Evolutionary conservation across 2,329 filamentous ascomycete genomes (phyloP).

Genomic region (Spiromastix sp.): DNA sequence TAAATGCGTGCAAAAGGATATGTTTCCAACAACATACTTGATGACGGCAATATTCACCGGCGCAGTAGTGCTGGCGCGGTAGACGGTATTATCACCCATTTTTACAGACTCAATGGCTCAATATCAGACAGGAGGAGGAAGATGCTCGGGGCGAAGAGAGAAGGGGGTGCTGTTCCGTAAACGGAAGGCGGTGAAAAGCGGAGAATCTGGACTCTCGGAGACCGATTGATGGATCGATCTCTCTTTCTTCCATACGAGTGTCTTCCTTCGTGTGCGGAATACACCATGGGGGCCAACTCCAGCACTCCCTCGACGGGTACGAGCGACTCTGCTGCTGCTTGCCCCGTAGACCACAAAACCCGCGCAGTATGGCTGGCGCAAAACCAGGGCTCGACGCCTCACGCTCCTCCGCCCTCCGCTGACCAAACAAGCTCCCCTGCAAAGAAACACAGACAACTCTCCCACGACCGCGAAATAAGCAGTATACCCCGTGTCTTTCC

Average conservation of each 20-base stretch:
- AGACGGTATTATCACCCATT: conserved; percentile 43
- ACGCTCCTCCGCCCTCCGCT: conserved; percentile 21
- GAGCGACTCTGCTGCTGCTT: conserved; percentile 37
- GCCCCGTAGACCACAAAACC: conserved; percentile 84
- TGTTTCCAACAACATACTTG: conserved; percentile 60
- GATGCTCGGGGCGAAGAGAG: no score
- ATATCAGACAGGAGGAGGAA: no score
- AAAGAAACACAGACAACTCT: conserved; percentile 40
- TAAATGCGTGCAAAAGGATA: conserved; percentile 14
- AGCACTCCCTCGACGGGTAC: conserved; percentile 21
- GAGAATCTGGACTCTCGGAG: conserved; percentile 1
- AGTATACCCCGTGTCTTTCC: conserved; percentile 60
- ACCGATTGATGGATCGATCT: conserved; percentile 3
- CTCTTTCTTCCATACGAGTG: neutral
- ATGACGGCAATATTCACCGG: conserved; percentile 98
- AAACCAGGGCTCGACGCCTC: conserved; percentile 36
- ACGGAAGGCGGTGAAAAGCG: neutral
- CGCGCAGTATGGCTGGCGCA: conserved; percentile 78
- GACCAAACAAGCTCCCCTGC: conserved; percentile 14
- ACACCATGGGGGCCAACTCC: conserved; percentile 28
- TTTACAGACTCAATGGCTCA: no score
- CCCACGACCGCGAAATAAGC: conserved; percentile 61
- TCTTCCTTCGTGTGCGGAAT: neutral
- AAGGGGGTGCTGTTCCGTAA: no score
- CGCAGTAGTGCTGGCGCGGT: conserved; percentile 89